Evolutionary conservation across 2,329 filamentous ascomycete species (phyloP), one percentile per base, ranked within the genome.

Genomic region (Colletotrichum tropicale): DNA sequence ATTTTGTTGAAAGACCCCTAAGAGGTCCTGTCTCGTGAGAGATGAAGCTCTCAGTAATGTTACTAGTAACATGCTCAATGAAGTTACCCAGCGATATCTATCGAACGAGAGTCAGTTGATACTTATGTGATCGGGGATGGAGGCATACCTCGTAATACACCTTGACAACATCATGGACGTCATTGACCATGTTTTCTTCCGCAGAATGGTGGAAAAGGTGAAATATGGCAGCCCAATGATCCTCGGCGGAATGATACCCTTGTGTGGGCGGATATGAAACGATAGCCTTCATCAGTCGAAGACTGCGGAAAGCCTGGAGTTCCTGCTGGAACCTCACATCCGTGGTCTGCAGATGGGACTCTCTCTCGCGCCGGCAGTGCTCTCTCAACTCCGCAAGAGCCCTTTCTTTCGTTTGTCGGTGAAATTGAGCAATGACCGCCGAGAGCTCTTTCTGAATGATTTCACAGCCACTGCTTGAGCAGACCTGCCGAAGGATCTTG

Each of bases 161-260:
- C 36, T 82, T 84, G 12, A 85, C 77, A 2, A 84, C 75, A 36
- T 85, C 84, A 34, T 86, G 84, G 0, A 86, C 81, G 18, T 84
- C 82, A 7, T 82, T 58, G 12, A 80, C 71, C 67, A 82, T 83
- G 48, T 83, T 85, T 9, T 80, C 76, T 3, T 75, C 76, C 2
- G 68, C 72, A 3, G 75, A 76, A 16, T 74, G 75, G n/a, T 82
- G 81, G 12, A 71, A 78, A 0, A 75, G 77, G 3, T 79, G 79
- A 9, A 71, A 71, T 12, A 75, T 24, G 4, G 15, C 5, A 8
- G 13, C 32, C 7, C 32, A 26, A 32, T 32, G 24, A 24, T 24
- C 24, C 24, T 24, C 24, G 24, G 24, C 24, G 24, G 24, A 24
- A 24, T 24, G 24, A 24, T 24, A 24, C 24, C 24, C 24, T 24